These are phyloP conservation scores for Carex pumila DNA, from an alignment of 176 grass and related monocot genomes.

Conservation along the genomic window DNA sequence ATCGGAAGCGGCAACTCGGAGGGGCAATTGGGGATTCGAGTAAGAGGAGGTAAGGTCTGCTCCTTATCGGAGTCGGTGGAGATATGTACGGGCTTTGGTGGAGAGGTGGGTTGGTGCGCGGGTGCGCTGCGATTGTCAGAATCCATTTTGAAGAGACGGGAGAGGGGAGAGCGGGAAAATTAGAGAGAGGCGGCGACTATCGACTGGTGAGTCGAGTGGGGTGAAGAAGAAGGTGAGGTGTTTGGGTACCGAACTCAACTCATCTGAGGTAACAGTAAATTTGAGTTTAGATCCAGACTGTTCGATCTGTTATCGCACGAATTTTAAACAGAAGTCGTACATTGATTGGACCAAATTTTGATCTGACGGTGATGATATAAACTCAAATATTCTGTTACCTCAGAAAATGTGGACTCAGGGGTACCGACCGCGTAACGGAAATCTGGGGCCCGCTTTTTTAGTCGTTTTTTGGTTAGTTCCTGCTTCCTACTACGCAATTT, in stretches of 20 bases:
- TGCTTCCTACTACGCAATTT: background rate
- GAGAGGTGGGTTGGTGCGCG: background rate
- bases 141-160: background rate
- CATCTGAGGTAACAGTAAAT: too few relatives aligned
- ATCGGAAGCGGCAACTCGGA: background rate
- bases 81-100: background rate
- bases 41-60: background rate
- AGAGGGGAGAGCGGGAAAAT: background rate
- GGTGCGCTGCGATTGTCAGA: background rate
- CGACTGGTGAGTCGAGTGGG: background rate
- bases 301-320: too few relatives aligned
- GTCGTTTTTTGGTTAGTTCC: background rate
- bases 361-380: too few relatives aligned
- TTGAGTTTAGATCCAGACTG: too few relatives aligned
- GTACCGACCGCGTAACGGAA: constrained; percentile 49
- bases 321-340: too few relatives aligned
- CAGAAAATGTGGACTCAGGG: background rate
- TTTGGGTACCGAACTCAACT: constrained; percentile 11
- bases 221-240: background rate
- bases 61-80: constrained; percentile 10
- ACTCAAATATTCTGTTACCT: too few relatives aligned
- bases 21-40: background rate
- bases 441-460: constrained; percentile 16
- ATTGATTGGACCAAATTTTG: too few relatives aligned
- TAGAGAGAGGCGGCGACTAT: background rate